Evolutionary conservation across 495 filamentous ascomycete species (phyloP), one percentile per base, ranked within the genome.

Genomic region (Aspergillus asperescens): DNA sequence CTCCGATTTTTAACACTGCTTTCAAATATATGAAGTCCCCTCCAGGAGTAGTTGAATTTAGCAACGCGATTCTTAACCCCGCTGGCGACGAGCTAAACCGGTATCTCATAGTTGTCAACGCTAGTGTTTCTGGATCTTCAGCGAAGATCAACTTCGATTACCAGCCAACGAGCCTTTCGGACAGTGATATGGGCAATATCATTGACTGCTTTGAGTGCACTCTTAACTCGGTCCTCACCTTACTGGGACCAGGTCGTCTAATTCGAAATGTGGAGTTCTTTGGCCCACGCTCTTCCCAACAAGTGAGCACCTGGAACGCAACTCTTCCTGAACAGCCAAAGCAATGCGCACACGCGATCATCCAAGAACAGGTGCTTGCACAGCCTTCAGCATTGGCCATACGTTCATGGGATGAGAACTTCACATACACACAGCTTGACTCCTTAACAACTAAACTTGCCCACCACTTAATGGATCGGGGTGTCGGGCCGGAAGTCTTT

Each of bases 51-150:
- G 52, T 18, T 3, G 24, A 27, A 25, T 39, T 9, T 48, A 57
- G n/a, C 44, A 47, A 35, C 19, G 20, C 19, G 12, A 18, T 47
- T 35, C 29, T 47, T 22, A 10, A 38, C 7, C 10, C 23, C 7
- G 10, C 12, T n/a, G 51, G 51, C 12, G 46, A 48, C n/a, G 52
- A 58, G 32, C 25, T 52, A 48, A 77, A 68, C 64, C 13, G 74
- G 12, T 85, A 80, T 57, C 75, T 78, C 23, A 66, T 83, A n/a
- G 71, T 77, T 24, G 76, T 81, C 22, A 79, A 81, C 31, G 81
- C 80, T 27, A 76, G 81, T 40, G 73, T 83, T 19, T 69, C 67
- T 9, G 55, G 61, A 6, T 52, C 64, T 6, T 56, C 57, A 9
- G 64, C 60, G 1, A 65, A 64, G 15, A 62, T 77, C 16, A 58